Conservation (phyloP, 495 filamentous ascomycete genomes). For the Penicillium pancosmium region DNA sequence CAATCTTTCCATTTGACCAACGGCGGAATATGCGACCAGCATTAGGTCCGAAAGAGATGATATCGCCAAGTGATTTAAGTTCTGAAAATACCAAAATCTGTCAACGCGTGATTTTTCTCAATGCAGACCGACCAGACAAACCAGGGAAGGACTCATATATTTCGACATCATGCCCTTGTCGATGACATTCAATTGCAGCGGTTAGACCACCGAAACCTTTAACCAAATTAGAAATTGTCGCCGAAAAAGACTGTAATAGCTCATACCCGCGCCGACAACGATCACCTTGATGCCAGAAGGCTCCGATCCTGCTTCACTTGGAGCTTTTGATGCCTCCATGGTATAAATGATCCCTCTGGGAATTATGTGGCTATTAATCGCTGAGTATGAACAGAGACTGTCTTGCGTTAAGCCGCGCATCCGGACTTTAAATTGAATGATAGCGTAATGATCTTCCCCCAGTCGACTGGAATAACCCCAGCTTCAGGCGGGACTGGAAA, state of each 20-base stretch:
- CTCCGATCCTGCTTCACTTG: neutral
- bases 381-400: no score
- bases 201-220: slow-evolving; percentile 64
- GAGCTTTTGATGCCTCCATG: slow-evolving; percentile 9
- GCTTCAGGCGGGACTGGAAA: neutral
- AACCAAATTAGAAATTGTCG: neutral
- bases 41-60: slow-evolving; percentile 66
- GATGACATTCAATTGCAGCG: slow-evolving; percentile 63
- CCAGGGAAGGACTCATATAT: slow-evolving; percentile 60
- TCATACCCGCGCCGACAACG: slow-evolving; percentile 54
- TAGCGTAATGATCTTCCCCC: neutral
- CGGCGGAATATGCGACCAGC: slow-evolving; percentile 58
- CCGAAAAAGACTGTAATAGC: neutral
- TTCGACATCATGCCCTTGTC: slow-evolving; percentile 65
- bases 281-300: slow-evolving; percentile 59
- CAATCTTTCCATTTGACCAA: slow-evolving; percentile 50
- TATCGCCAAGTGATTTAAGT: slow-evolving; percentile 62
- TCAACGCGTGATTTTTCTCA: neutral
- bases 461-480: slow-evolving; percentile 16
- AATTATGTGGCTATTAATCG: neutral
- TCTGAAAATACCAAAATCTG: slow-evolving; percentile 19
- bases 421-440: no score
- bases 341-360: neutral
- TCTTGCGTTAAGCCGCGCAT: no score
- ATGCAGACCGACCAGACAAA: neutral